Base-by-base conservation (phyloP, 164 flowering plant genomes). In the Hamamelis virginiana region DNA sequence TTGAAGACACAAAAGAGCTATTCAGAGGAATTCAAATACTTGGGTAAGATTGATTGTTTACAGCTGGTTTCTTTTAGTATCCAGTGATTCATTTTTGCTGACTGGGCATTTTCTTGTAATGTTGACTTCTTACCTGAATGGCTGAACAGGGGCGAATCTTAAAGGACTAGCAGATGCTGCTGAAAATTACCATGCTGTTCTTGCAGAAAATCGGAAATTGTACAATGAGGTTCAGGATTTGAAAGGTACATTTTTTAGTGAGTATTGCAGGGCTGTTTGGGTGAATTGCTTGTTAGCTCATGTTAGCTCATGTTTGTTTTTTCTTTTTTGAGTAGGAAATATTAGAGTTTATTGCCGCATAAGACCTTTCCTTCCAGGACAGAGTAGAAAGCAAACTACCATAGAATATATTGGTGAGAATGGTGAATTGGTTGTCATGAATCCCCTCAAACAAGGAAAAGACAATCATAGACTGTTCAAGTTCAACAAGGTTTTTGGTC, bases 201-300 rank as follows among this genome's bases (percentile, higher is more conserved):
- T 91, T 69, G 85, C 72, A 45, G 99, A 96, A 85, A 96, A 96
- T 67, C 67, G 99, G 41, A 91, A 72, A 78, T 75, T 96, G 75
- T 93, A 91, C 74, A 93, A 96, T 81, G 98, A 96, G 78, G 90
- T 96, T 75, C 98, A 91, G 74, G 99, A 96, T 73, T 78, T 96
- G 75, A 96, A 93, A 87, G 98, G 99, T 95, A 67, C n/a, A 66
- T 41, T 58, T 48, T 62, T 59, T 71, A 33, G 45, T 38, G 1
- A 16, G 23, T 70, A 53, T 61, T 50, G 10, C 23, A 63, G 59
- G 14, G 26, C 47, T 53, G 21, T 25, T 14, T 52, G 28, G 48
- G 0, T 25, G 66, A 22, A 5, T 38, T 62, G 44, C 45, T 65
- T 51, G 26, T 65, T 59, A 56, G 28, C 56, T 75, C 26, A 65